Evolutionary conservation across 129 eudicot genomes (phyloP).

Genomic region (Erigeron canadensis): DNA sequence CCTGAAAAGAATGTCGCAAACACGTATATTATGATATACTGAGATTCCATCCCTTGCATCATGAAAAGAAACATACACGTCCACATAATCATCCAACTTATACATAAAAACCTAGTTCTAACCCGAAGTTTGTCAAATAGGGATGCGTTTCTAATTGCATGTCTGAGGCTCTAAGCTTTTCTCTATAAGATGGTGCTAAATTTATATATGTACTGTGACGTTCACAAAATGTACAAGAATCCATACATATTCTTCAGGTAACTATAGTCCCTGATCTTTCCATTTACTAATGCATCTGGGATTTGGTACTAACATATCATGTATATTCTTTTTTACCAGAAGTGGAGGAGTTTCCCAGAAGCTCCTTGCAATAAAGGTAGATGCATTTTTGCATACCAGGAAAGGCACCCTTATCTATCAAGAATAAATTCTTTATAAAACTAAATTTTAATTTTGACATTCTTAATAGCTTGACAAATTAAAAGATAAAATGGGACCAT

Average conservation of each 20-base stretch:
- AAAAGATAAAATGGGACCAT: slow-evolving; percentile 31
- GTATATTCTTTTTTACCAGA: neutral
- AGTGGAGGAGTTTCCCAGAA: slow-evolving; percentile 19
- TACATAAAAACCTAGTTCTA: neutral
- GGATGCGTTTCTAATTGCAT: neutral
- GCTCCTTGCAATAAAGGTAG: slow-evolving; percentile 35
- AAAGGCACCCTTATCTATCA: slow-evolving; percentile 37
- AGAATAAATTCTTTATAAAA: slow-evolving; percentile 33
- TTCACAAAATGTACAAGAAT: neutral
- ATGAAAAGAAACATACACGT: neutral
- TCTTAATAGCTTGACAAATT: slow-evolving; percentile 16
- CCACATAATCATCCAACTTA: slow-evolving; percentile 2
- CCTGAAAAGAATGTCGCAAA: slow-evolving; percentile 43
- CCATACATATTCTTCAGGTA: neutral
- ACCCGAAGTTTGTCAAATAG: neutral
- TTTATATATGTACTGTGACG: neutral
- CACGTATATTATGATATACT: neutral
- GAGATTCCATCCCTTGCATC: neutral
- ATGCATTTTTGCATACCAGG: slow-evolving; percentile 31
- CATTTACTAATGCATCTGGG: slow-evolving; percentile 2
- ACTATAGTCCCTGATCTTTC: slow-evolving; percentile 1
- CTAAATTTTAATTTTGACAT: slow-evolving; percentile 8
- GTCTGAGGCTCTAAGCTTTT: slow-evolving; percentile 3
- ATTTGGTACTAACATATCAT: slow-evolving; percentile 8
- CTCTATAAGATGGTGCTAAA: neutral